Base-by-base conservation (phyloP, 2,329 filamentous ascomycete genomes). In the Aspergillus pseudoviridinutans region DNA sequence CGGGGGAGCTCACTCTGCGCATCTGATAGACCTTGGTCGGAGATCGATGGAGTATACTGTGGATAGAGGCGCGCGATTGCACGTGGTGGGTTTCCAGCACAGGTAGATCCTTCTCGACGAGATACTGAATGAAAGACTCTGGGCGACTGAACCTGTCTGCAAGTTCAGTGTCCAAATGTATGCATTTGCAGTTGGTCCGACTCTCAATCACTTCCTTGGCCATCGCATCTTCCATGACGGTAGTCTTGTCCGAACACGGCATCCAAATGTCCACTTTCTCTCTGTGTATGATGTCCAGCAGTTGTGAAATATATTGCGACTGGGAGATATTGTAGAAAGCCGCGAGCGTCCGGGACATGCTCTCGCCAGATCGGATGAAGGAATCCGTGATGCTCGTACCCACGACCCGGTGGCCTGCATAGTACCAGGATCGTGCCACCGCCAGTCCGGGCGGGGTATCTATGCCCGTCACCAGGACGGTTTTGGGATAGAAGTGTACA, bases 261-360 rank as follows among this genome's bases (percentile, higher is more conserved):
- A 92, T 83, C 88, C 89, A 92, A 3, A 92, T 72, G 56, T 90
- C 83, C 4, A 90, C 80, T 0, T 80, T 77, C 61, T 92, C 87
- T 0, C 74, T 69, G 5, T 78, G 68, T 44, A 91, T 78, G 27
- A 91, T 79, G 8, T 83, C 73, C 1, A 89, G 69, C 3, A 92
- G 70, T 0, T 76, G 75, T 14, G 79, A 72, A 14, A 83, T 78
- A 64, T 92, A 91, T 1, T 72, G 71, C 20, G 79, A 75, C 61
- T 67, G 75, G 32, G 68, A 75, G 32, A 81, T 71, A 9, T 64
- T 77, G 69, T 87, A 82, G 70, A 88, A 90, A 2, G 65, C 72
- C 10, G 76, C 69, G 1, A 91, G 62, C 0, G 84, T 74, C 12
- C 65, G 76, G 0, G 89, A 91, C 56, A 84, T 82, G 20, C 84